Percentiles rank a stretch among this genome's conserved stretches.
phyloP scores from a whole-genome alignment of 352 stramenopile species.

The Pythium volutum region DNA sequence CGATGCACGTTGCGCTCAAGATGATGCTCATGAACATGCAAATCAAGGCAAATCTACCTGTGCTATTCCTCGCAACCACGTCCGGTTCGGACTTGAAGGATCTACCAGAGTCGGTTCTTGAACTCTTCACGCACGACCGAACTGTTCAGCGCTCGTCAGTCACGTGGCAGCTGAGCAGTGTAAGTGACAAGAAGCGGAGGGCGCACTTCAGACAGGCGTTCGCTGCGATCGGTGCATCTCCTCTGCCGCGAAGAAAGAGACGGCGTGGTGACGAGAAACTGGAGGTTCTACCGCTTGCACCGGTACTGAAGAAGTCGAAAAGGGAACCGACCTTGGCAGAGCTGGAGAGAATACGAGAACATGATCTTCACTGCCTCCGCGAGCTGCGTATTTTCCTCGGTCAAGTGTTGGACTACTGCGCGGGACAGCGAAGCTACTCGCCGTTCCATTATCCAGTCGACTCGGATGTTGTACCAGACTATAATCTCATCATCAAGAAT shows the following conservation, averaged over 20 bases:
- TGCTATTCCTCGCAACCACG: conserved; percentile 79
- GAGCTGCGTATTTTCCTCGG: conserved; percentile 88
- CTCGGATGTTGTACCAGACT: conserved; percentile 75
- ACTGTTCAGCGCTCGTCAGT: conserved; percentile 44
- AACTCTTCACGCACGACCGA: conserved; percentile 52
- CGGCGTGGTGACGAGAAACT: conserved; percentile 27
- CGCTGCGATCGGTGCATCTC: conserved; percentile 46
- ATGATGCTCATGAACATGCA: conserved; percentile 83
- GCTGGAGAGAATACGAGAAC: conserved; percentile 47
- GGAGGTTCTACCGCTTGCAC: conserved; percentile 58
- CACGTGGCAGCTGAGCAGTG: conserved; percentile 37
- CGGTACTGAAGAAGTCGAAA: conserved; percentile 33
- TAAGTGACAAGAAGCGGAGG: conserved; percentile 29
- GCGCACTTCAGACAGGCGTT: conserved; percentile 71
- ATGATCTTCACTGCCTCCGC: conserved; percentile 79
- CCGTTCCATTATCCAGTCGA: conserved; percentile 79
- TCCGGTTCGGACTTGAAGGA: conserved; percentile 29
- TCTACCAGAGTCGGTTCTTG: conserved; percentile 49
- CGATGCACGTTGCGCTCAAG: conserved; percentile 72
- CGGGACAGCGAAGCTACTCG: conserved; percentile 57
- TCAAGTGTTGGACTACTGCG: conserved; percentile 82
- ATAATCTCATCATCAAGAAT: conserved; percentile 85
- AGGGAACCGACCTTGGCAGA: conserved; percentile 37
- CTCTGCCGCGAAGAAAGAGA: conserved; percentile 25
- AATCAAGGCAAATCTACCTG: conserved; percentile 56